Base-by-base conservation (phyloP, 2,329 filamentous ascomycete genomes). In the Endothia cerciana region DNA sequence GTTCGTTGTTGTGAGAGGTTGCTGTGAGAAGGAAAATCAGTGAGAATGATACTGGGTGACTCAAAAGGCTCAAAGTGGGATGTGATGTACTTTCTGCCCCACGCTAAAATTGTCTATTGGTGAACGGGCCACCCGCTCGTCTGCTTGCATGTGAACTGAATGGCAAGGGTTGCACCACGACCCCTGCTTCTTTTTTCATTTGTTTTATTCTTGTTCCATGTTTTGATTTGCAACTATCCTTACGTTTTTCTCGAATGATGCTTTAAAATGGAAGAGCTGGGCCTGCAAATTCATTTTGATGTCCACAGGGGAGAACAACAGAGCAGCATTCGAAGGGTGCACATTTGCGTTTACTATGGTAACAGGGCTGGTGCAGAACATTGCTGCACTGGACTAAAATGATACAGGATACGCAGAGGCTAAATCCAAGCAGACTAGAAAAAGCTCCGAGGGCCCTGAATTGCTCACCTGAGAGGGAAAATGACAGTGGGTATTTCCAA, bases 11-110 rank as follows among this genome's bases (percentile, higher is more conserved):
- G 33, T 57, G 49, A 43, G 57, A 43, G 33, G 47, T 28, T 15
- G 25, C 7, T 13, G 47, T 51, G 25, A 51, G 47, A 25, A 30
- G 15, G 25, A 51, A 17, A 25, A 25, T 51, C 47, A 28, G 28
- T 40, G 51, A 56, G 38, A 38, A 56, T 53, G 33, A 45, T 41
- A 36, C 47, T 62, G 38, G 65, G 64, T 67, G 67, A 65, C 62
- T 68, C 64, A 66, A 66, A 64, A 67, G 47, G 13, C n/a, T 63
- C 49, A 55, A 38, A 33, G 55, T 25, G 53, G 57, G 38, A 25
- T 45, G 53, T 36, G 53, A 51, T 47, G 41, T 56, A 60, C 57
- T 40, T 67, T 13, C 28, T 67, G 65, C 65, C 65, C 65, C 65
- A 55, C 65, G 41, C 58, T 61, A 43, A 38, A 49, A 49, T 45